Evolutionary conservation across 140 eudicot genomes (phyloP), one percentile per base, ranked within the genome.

Genomic region (Flaveria floridana): DNA sequence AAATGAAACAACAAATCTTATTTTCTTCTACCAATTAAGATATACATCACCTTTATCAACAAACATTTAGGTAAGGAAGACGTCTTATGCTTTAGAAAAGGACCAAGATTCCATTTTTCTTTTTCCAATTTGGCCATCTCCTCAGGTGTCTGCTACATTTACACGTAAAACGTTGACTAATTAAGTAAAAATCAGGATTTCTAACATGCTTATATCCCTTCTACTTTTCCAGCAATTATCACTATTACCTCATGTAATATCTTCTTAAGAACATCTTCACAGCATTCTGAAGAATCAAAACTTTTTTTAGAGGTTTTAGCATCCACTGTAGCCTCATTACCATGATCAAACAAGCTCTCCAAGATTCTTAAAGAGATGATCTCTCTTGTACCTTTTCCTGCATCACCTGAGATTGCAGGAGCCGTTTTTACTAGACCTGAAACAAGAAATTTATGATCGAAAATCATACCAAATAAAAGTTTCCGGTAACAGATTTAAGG

Each of bases 331-430:
- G 63, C 53, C 26, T 76, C 77, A 63, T 80, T 71, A 58, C 28
- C 78, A 20, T 55, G 67, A 74, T 26, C 72, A 62, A 62, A 74
- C 34, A 89, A 73, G 48, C 71, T 75, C 84, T 93, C 93, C 70
- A 93, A 79, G 69, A 85, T 76, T 81, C 87, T 86, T 42, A 90
- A 70, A n/a, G 84, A 85, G 68, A 77, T 76, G 19, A 77, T 7
- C 80, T 90, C 98, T 51, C 86, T 82, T 16, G 85, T 87, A 80
- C 82, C 73, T 79, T 53, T 82, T 25, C 86, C 96, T 11, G 75
- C 46, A 51, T 78, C 59, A 52, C 83, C 85, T 8, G 84, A 78
- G 52, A 85, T 48, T 59, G 76, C 84, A 7, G 96, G 92, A 15
- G 86, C 75, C 80, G 11, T 64, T 80, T 77, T 63, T 51, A 88